Evolutionary conservation across 768 basidiomycete species (phyloP).

Genomic region (Sarcodon sp.): DNA sequence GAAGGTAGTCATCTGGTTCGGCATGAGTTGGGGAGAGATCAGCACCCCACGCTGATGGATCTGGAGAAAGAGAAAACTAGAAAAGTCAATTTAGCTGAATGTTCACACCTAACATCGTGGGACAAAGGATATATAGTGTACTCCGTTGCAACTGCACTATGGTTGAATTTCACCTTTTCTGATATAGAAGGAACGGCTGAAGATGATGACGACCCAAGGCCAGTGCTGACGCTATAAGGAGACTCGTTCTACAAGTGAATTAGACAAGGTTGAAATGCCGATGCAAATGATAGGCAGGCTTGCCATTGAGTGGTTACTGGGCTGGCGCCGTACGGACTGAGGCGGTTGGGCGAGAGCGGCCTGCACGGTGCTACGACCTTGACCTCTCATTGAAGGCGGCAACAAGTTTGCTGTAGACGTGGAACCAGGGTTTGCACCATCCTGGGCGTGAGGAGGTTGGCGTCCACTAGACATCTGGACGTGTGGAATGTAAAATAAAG

Average conservation of each 20-base stretch:
- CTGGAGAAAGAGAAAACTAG: conserved; percentile 53
- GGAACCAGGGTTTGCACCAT: conserved; percentile 9
- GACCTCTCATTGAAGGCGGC: conserved; percentile 4
- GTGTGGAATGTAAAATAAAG: conserved; percentile 20
- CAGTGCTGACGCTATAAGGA: too few relatives aligned
- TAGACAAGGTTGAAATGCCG: not conserved
- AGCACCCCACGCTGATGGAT: conserved; percentile 56
- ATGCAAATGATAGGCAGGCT: conserved; percentile 6
- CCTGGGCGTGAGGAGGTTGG: conserved; percentile 2
- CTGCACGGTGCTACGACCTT: conserved; percentile 6
- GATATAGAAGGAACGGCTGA: too few relatives aligned
- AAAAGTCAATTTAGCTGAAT: too few relatives aligned
- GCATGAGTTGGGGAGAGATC: conserved; percentile 38
- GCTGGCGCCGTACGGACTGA: conserved; percentile 18
- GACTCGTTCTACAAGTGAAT: too few relatives aligned
- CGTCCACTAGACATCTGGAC: not conserved
- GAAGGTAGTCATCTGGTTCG: conserved; percentile 63
- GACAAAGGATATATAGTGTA: too few relatives aligned
- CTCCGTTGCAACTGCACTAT: too few relatives aligned
- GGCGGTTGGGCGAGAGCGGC: conserved; percentile 8
- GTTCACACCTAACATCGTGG: too few relatives aligned
- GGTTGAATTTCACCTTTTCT: too few relatives aligned
- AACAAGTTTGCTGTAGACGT: conserved; percentile 8
- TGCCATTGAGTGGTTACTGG: conserved; percentile 33
- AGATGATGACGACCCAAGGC: too few relatives aligned